Conservation (phyloP, 2,329 filamentous ascomycete genomes). For the Penicillium rolfsii region DNA sequence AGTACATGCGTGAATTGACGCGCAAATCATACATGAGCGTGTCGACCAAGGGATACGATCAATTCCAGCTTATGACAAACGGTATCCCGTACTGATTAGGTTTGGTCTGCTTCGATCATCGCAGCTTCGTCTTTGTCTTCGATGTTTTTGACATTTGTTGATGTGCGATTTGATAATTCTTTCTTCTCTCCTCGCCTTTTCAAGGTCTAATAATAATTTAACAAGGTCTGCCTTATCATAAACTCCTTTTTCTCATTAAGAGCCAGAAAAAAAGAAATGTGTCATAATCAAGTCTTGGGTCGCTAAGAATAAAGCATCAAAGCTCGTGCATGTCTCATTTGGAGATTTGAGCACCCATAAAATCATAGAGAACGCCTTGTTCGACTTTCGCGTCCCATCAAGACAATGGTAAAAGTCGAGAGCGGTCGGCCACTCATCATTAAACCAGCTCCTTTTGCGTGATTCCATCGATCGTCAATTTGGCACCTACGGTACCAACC, state of each 20-base stretch:
- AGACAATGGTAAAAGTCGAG: not conserved
- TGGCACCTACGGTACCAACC: conserved; percentile 51
- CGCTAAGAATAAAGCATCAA: not conserved
- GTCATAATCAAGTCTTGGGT: not conserved
- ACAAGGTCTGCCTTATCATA: not conserved
- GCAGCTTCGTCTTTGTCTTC: not conserved
- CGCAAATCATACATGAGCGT: conserved; percentile 89
- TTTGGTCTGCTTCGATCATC: not conserved
- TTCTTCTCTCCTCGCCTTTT: not conserved
- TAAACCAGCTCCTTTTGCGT: conserved; percentile 17
- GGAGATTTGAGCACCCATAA: not conserved
- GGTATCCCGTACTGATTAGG: conserved; percentile 81
- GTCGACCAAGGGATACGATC: conserved; percentile 93
- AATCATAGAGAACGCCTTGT: not conserved
- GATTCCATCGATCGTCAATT: conserved; percentile 24
- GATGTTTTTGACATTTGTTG: not conserved
- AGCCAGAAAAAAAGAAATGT: not conserved
- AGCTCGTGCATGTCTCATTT: not conserved
- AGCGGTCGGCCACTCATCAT: not conserved
- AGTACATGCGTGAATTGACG: conserved; percentile 88
- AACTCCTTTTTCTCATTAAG: not conserved
- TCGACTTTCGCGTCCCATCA: not conserved
- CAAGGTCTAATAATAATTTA: not conserved
- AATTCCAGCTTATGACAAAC: conserved; percentile 96
- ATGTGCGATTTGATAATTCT: not conserved